Base-by-base conservation (phyloP, 352 stramenopile genomes). In the Phytophthora tentaculata region DNA sequence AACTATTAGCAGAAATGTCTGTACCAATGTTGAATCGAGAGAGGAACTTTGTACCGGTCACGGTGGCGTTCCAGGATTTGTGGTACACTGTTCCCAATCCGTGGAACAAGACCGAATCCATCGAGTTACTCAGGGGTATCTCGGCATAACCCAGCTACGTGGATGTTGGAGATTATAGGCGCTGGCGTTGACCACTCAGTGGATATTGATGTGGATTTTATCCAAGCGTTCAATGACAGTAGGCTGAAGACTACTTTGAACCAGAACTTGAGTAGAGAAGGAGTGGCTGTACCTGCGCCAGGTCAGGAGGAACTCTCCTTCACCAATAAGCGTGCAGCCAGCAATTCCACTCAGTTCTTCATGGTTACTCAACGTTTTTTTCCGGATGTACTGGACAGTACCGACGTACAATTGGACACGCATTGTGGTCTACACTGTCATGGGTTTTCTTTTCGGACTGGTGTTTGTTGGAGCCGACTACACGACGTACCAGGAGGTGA, bases 371-470 rank as follows among this genome's bases (percentile, higher is more conserved):
- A 86, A 56, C 74, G 81, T 48, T 84, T 84, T n/a, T 29, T 81
- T 81, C 55, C 81, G 57, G 48, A 86, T 89, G 45, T 97, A 97
- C 66, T 96, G 78, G 80, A 77, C 89, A 10, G 82, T 69, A 19
- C 84, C 88, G 16, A 76, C 76, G 24, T 97, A 97, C 67, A 96
- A 93, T 69, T 73, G 81, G 24, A 80, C 83, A 9, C 80, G 91
- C 9, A 69, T 91, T 12, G 64, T 81, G n/a, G 61, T 86, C 1
- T 65, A 80, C 28, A 60, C 79, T 3, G 76, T 69, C 24, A 56
- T 84, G 52, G 66, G 77, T 2, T 57, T 96, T 2, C 70, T 97
- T 28, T 86, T 97, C 52, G 81, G 79, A 29, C 37, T 87, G 14
- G 48, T 84, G 3, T 91, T 79, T 59, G 32, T 77, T 13, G 61